These are phyloP conservation scores for Alternaria arbusti DNA, from an alignment of 2,329 filamentous ascomycete species.

Conservation along the genomic window DNA sequence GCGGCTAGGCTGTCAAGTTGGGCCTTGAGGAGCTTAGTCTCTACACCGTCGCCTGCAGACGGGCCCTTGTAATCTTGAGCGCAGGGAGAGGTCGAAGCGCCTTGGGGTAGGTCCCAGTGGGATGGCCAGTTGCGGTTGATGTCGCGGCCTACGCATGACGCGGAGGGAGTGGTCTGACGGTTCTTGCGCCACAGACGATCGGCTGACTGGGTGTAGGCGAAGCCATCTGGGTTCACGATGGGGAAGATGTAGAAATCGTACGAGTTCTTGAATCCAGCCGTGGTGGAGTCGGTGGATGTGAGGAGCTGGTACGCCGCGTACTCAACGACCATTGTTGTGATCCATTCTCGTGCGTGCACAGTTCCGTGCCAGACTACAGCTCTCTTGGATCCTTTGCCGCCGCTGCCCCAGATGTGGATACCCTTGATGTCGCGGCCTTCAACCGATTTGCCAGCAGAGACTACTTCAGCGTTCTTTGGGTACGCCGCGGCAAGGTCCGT, in stretches of 20 bases:
- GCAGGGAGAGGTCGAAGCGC: constrained; percentile 46
- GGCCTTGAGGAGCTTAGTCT: constrained; percentile 53
- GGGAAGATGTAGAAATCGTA: constrained; percentile 69
- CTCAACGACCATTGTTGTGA: constrained; percentile 45
- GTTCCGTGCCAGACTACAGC: constrained; percentile 48
- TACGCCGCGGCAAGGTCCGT: constrained; percentile 44
- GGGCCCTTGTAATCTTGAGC: constrained; percentile 47
- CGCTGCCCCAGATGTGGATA: constrained; percentile 49
- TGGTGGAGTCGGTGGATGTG: constrained; percentile 36
- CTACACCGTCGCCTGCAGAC: constrained; percentile 42
- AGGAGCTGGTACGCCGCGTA: constrained; percentile 48
- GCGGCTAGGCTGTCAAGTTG: constrained; percentile 55
- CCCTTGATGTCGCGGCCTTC: constrained; percentile 48
- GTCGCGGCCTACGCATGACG: constrained; percentile 46
- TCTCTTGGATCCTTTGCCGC: constrained; percentile 46
- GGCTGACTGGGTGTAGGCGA: constrained; percentile 46
- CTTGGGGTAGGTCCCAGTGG: constrained; percentile 41
- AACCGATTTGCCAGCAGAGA: constrained; percentile 44
- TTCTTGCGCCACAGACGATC: constrained; percentile 51
- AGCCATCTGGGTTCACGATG: constrained; percentile 50
- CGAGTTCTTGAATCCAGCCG: constrained; percentile 59
- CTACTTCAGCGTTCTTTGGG: constrained; percentile 43
- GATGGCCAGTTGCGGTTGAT: constrained; percentile 51
- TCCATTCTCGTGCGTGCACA: constrained; percentile 50
- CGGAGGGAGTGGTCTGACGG: constrained; percentile 36